Evolutionary conservation across 2,329 filamentous ascomycete genomes (phyloP).

Genomic region (Onygenales sp.): DNA sequence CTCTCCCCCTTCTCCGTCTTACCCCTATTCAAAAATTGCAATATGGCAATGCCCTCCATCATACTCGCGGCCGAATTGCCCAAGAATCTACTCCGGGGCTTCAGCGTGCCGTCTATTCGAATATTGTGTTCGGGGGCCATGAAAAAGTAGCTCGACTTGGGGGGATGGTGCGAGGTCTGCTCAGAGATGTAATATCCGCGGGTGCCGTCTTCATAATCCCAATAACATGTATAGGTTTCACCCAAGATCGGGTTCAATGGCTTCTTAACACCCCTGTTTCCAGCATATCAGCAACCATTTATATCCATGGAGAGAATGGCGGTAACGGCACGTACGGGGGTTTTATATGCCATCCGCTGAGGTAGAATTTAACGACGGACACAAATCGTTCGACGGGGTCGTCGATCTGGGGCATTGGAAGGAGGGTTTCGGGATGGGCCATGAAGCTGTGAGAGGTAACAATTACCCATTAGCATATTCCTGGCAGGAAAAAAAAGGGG

Average conservation of each 20-base stretch:
- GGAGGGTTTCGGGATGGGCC: constrained; percentile 93
- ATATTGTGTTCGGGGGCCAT: constrained; percentile 92
- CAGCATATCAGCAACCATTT: neutral
- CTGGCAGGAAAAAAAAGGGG: neutral
- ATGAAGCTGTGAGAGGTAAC: constrained; percentile 63
- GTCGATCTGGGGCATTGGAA: constrained; percentile 77
- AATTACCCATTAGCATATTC: constrained; percentile 14
- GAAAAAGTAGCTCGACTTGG: constrained; percentile 98
- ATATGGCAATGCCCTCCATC: constrained; percentile 92
- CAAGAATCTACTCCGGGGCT: constrained; percentile 87
- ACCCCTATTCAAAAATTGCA: constrained; percentile 72
- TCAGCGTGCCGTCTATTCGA: constrained; percentile 88
- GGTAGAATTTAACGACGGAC: constrained; percentile 93
- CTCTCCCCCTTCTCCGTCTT: constrained; percentile 60
- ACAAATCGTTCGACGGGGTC: constrained; percentile 86
- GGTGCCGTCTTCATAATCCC: constrained; percentile 78
- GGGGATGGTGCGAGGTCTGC: constrained; percentile 95
- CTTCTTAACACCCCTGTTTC: constrained; percentile 82
- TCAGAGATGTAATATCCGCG: constrained; percentile 93
- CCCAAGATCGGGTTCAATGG: constrained; percentile 93
- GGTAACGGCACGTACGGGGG: constrained; percentile 60
- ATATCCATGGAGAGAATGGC: neutral
- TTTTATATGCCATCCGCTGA: constrained; percentile 98
- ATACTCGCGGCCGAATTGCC: constrained; percentile 95
- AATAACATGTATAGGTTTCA: constrained; percentile 90